Conservation (phyloP, 768 basidiomycete species). For the Polyporus arcularius region DNA sequence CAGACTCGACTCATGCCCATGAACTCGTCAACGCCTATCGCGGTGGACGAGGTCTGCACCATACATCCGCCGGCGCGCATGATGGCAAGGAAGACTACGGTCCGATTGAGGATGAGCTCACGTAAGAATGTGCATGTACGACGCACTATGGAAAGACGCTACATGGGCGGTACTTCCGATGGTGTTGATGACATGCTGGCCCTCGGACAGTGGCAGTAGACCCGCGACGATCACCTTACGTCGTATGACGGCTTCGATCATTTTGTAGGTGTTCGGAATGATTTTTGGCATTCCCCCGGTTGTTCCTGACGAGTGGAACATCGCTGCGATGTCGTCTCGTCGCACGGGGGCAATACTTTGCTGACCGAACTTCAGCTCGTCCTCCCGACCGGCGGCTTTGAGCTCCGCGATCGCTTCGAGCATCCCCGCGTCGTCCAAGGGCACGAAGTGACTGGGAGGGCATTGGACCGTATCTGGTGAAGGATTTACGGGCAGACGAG, state of each 20-base stretch:
- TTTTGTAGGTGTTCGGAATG: conserved; percentile 20
- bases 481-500: not conserved
- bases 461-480: not conserved
- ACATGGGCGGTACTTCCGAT: conserved; percentile 22
- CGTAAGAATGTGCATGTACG: not conserved
- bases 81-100: conserved; percentile 7
- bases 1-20: conserved; percentile 10
- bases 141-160: conserved; percentile 15
- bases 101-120: not conserved
- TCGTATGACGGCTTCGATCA: conserved; percentile 8
- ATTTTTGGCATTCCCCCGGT: conserved; percentile 21
- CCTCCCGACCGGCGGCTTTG: not conserved
- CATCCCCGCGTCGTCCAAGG: not conserved
- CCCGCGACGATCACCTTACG: conserved; percentile 1
- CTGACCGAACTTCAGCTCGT: not conserved
- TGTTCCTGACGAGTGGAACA: conserved; percentile 24
- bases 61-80: conserved; percentile 10
- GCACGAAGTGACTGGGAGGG: not conserved
- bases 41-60: conserved; percentile 20
- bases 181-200: conserved; percentile 15
- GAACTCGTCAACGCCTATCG: conserved; percentile 12
- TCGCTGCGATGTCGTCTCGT: conserved; percentile 8
- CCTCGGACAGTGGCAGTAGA: not conserved
- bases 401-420: not conserved
- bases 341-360: not conserved